Percentiles rank a stretch among this genome's conserved stretches.
Conservation (phyloP, 306 rosid genomes). For the Fragaria iinumae region DNA sequence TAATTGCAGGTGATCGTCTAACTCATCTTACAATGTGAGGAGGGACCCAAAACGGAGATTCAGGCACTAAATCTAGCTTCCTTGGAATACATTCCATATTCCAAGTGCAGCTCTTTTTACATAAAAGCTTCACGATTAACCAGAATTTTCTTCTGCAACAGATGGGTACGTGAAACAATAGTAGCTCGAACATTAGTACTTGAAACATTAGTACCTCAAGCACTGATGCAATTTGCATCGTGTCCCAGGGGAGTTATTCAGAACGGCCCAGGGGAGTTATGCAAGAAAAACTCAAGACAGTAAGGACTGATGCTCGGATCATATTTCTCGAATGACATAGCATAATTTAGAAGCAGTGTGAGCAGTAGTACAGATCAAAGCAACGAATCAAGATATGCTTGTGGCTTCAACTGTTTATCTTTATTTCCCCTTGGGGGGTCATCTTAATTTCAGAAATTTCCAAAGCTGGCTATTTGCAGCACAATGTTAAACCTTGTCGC, state of each 20-base stretch:
- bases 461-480: slow-evolving; percentile 20
- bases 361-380: slow-evolving; percentile 6
- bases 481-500: slow-evolving; percentile 18
- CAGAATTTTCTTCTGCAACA: no score
- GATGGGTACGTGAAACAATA: no score
- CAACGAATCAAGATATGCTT: not conserved
- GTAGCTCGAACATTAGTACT: no score
- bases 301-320: no score
- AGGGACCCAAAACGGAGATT: not conserved
- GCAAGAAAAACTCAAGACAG: no score
- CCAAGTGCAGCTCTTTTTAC: not conserved
- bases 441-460: slow-evolving; percentile 34
- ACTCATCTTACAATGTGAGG: not conserved
- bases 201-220: not conserved
- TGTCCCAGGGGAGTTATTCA: not conserved
- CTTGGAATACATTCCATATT: not conserved
- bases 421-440: slow-evolving; percentile 37
- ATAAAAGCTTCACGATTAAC: not conserved
- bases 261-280: no score
- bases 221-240: not conserved
- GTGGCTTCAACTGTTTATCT: slow-evolving; percentile 42
- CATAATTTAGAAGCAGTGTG: not conserved
- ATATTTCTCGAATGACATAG: not conserved
- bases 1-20: not conserved
- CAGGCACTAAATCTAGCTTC: not conserved